Percentiles rank a stretch among this genome's conserved stretches.
Evolutionary conservation across 192 early-diverging fungal species (phyloP).

Genomic region (Backusella circina): DNA sequence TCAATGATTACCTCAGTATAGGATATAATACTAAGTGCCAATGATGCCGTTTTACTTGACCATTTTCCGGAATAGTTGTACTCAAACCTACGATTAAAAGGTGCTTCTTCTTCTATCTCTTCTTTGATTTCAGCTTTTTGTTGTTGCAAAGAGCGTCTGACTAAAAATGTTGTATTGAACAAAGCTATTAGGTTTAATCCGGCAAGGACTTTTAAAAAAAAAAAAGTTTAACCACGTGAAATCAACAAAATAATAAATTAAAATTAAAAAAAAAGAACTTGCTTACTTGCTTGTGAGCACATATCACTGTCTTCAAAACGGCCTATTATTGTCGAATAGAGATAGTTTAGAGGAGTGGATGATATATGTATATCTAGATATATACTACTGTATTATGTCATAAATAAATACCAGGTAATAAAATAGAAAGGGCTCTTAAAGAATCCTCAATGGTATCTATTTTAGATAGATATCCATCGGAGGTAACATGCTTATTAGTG

Average conservation of each 20-base stretch:
- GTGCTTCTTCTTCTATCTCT: not conserved
- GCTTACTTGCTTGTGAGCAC: slow-evolving; percentile 18
- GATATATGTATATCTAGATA: not conserved
- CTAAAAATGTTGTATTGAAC: slow-evolving; percentile 14
- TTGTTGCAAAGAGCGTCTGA: not conserved
- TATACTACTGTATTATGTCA: not conserved
- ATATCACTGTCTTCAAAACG: slow-evolving; percentile 25
- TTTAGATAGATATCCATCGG: not conserved
- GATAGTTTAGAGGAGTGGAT: not conserved
- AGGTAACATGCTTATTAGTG: not conserved
- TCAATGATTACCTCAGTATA: slow-evolving; percentile 22
- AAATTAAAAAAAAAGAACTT: not conserved
- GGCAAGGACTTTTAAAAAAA: slow-evolving; percentile 12
- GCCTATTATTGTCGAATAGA: slow-evolving; percentile 1
- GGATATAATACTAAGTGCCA: slow-evolving; percentile 14
- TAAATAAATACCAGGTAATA: slow-evolving; percentile 18
- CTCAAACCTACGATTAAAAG: slow-evolving; percentile 9
- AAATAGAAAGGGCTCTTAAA: slow-evolving; percentile 11
- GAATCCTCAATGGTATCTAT: slow-evolving; percentile 23
- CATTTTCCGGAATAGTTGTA: not conserved
- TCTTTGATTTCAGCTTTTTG: not conserved
- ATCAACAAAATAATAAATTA: not conserved
- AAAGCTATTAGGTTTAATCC: slow-evolving; percentile 12
- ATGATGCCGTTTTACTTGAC: not conserved
- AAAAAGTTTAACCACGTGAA: not conserved